Evolutionary conservation across 345 rosid genomes (phyloP), one percentile per base, ranked within the genome.

Genomic region (Citrus medica): DNA sequence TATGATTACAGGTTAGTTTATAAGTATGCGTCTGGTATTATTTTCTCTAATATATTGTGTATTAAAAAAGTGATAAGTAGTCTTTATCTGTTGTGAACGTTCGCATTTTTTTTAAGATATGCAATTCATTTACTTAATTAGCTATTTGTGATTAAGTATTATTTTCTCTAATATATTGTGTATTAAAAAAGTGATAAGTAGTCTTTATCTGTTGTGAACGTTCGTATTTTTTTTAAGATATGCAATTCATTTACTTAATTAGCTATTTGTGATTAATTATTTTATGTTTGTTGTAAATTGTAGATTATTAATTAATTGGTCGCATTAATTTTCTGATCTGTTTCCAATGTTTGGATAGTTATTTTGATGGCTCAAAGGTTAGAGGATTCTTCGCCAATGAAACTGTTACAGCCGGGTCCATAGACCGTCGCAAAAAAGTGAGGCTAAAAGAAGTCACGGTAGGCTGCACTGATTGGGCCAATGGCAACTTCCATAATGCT

Each of bases 361-460:
- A 84, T 61, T 5, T 8, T 0, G 78, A 74, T 35, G 87, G 79
- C 3, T 48, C 76, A 7, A 42, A 4, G 4, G 73, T 59, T 2
- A 0, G 35, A 1, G 87, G 87, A 22, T 24, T 76, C 21, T 81
- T 79, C 27, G 84, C 74, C 13, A 81, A 76, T 19, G 87, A 84
- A 33, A 82, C 82, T 1, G 67, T 77, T 3, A 62, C 75, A 17
- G 62, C 79, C 7, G 74, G 82, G 51, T 46, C 51, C 6, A 55
- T 81, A 9, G 40, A 73, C 19, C 1, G 6, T 40, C 63, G n/a
- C 1, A 21, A 3, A 4, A 81, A 76, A 42, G 1, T 73, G 13
- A 63, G 55, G 67, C 14, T 81, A 13, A 65, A 22, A 12, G 30
- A 81, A 7, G 77, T 79, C 22, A 19, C 79, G 27, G n/a, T 84